These are phyloP conservation scores for Entophlyctis luteolus DNA, from an alignment of 192 early-diverging fungal genomes.

Conservation along the genomic window DNA sequence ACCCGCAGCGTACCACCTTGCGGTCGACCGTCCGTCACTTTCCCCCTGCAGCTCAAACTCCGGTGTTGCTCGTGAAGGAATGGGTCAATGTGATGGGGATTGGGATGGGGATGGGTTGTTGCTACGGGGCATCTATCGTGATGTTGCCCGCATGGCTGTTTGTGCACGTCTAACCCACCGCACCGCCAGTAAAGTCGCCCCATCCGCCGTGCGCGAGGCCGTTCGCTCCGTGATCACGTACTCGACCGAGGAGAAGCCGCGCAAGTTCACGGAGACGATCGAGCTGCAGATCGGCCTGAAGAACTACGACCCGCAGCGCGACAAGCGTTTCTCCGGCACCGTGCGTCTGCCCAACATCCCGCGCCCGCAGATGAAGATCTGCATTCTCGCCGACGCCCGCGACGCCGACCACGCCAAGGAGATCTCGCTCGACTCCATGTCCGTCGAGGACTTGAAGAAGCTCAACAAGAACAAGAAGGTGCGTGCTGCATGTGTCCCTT, in stretches of 20 bases:
- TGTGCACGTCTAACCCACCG: not conserved
- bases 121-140: not conserved
- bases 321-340: conserved; percentile 99
- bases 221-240: conserved; percentile 64
- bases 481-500: not conserved
- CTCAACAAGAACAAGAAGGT: not conserved
- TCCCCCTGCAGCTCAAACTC: not conserved
- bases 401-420: conserved; percentile 95
- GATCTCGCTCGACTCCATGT: conserved; percentile 81
- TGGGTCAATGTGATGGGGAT: not conserved
- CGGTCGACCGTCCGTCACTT: not conserved
- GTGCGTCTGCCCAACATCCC: conserved; percentile 91
- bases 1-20: not conserved
- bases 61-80: not conserved
- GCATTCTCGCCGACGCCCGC: conserved; percentile 92
- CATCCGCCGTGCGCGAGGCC: conserved; percentile 81
- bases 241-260: conserved; percentile 79
- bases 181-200: conserved; percentile 74
- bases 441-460: conserved; percentile 92
- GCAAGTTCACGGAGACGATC: conserved; percentile 95
- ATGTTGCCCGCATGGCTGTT: not conserved
- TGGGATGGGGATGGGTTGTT: not conserved
- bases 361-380: conserved; percentile 91
- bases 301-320: conserved; percentile 99
- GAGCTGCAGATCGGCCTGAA: conserved; percentile 98